Conservation (phyloP, 2,329 filamentous ascomycete genomes). For the Ophiocordyceps polyrhachis-furcata region DNA sequence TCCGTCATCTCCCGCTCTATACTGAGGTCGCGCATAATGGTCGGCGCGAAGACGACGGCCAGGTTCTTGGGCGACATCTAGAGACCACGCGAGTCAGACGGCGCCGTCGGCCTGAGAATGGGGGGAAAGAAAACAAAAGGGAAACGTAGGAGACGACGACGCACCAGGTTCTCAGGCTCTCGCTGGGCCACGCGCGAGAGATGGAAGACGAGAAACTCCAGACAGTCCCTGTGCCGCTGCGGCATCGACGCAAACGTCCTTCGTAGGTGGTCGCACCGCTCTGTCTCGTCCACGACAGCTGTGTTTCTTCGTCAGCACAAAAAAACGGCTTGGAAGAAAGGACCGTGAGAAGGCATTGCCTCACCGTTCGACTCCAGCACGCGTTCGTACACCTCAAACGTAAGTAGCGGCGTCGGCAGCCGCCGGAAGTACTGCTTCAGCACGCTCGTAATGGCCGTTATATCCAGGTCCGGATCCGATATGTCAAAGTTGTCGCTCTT, state of each 20-base stretch:
- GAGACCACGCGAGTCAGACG: slow-evolving; percentile 4
- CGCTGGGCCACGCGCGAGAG: slow-evolving; percentile 68
- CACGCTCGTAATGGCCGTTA: slow-evolving; percentile 87
- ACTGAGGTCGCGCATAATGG: slow-evolving; percentile 82
- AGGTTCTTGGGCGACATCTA: slow-evolving; percentile 94
- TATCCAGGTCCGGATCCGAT: slow-evolving; percentile 82
- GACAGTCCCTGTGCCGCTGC: slow-evolving; percentile 65
- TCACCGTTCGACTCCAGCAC: slow-evolving; percentile 65
- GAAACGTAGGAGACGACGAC: slow-evolving; percentile 7
- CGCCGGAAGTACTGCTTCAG: slow-evolving; percentile 97
- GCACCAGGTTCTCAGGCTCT: slow-evolving; percentile 66
- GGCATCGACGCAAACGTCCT: slow-evolving; percentile 64
- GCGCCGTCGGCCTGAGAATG: not conserved
- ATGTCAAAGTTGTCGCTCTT: slow-evolving; percentile 75
- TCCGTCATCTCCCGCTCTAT: slow-evolving; percentile 92
- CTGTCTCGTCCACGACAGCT: slow-evolving; percentile 46
- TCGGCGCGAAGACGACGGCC: slow-evolving; percentile 92
- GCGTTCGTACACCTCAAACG: slow-evolving; percentile 79
- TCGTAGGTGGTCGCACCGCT: slow-evolving; percentile 53
- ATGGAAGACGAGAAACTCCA: slow-evolving; percentile 91
- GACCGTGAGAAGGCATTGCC: too few species aligned
- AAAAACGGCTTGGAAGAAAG: not conserved
- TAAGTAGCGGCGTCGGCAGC: slow-evolving; percentile 73
- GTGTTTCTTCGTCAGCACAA: slow-evolving; percentile 12
- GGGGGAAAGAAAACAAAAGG: not conserved